Conservation (phyloP, 768 basidiomycete species). For the Suillus brevipes region DNA sequence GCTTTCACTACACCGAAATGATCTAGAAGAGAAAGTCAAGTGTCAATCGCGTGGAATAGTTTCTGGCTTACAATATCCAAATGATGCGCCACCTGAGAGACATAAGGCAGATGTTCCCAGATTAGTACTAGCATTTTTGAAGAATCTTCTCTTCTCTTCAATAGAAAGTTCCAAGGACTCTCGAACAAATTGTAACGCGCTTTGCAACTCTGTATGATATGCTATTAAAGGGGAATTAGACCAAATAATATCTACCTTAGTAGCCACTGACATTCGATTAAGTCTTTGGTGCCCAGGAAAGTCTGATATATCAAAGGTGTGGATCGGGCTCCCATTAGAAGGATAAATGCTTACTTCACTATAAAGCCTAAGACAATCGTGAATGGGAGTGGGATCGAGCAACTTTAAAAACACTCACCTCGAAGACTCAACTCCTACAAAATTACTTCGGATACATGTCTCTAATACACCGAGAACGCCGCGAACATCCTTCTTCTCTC, state of each 20-base stretch:
- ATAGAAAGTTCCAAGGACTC: conserved; percentile 68
- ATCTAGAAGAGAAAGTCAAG: conserved; percentile 43
- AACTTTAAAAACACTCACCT: conserved; percentile 41
- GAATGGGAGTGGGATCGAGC: conserved; percentile 2
- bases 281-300: conserved; percentile 85
- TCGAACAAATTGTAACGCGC: conserved; percentile 73
- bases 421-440: conserved; percentile 87
- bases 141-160: conserved; percentile 92
- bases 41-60: not conserved
- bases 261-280: conserved; percentile 71
- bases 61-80: conserved; percentile 82
- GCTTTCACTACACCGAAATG: conserved; percentile 92
- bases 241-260: not conserved
- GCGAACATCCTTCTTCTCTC: conserved; percentile 78
- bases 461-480: conserved; percentile 89
- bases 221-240: conserved; percentile 43
- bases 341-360: conserved; percentile 59
- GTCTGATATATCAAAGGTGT: conserved; percentile 52
- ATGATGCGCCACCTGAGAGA: conserved; percentile 93
- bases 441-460: conserved; percentile 87
- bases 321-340: conserved; percentile 15
- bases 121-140: conserved; percentile 86
- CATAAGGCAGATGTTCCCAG: conserved; percentile 91
- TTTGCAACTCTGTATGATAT: conserved; percentile 78
- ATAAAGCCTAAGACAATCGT: conserved; percentile 62